Evolutionary conservation across 257 asterid genomes (phyloP).

Genomic region (Capsicum pubescens): DNA sequence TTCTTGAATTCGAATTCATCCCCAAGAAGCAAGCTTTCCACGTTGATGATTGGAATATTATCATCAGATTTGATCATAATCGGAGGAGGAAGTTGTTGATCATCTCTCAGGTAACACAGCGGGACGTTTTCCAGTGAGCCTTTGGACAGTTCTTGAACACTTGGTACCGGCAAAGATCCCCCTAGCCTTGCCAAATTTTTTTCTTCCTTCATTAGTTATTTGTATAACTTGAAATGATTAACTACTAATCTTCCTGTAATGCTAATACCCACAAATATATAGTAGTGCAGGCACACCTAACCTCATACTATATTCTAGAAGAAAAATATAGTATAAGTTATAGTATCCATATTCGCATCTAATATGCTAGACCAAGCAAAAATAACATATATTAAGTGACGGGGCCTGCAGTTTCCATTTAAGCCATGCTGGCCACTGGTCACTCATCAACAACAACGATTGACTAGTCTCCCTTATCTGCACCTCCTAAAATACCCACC

Average conservation of each 20-base stretch:
- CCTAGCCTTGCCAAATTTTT: neutral
- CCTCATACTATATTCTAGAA: neutral
- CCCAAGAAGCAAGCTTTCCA: slow-evolving; percentile 14
- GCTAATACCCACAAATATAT: neutral
- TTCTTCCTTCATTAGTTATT: neutral
- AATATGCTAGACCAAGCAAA: too few relatives aligned
- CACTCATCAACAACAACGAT: too few relatives aligned
- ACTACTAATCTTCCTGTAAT: neutral
- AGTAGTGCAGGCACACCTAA: neutral
- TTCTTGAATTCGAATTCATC: neutral
- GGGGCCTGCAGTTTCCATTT: too few relatives aligned
- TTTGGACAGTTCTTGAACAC: slow-evolving; percentile 6
- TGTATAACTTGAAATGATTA: too few relatives aligned
- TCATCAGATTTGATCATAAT: slow-evolving; percentile 2
- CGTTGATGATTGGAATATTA: slow-evolving; percentile 9
- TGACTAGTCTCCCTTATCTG: too few relatives aligned
- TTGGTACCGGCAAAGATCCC: neutral
- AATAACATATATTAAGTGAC: too few relatives aligned
- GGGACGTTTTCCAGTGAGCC: slow-evolving; percentile 8
- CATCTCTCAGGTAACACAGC: neutral
- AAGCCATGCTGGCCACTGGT: too few relatives aligned
- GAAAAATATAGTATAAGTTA: too few relatives aligned
- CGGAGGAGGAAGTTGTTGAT: neutral
- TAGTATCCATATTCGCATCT: too few relatives aligned
- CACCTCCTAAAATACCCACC: too few relatives aligned